phyloP scores from a whole-genome alignment of 208 protist species.

The Crithidia bombi region DNA sequence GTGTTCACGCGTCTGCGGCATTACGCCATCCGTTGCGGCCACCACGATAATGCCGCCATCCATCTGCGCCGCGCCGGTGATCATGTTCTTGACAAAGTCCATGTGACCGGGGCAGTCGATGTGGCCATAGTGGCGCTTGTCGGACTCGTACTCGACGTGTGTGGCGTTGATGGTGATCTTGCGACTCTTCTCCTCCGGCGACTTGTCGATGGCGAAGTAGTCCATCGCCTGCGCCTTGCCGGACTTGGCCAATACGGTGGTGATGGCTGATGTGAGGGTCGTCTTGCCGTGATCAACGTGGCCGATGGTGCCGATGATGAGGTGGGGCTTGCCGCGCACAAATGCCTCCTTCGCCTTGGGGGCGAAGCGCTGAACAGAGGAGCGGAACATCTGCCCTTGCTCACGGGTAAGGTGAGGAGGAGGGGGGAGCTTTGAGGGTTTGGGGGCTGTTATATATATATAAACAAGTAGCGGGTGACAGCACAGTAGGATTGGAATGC shows the following conservation, averaged over 20 bases:
- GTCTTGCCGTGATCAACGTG: conserved; percentile 99
- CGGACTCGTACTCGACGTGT: conserved; percentile 98
- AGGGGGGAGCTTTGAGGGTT: too few species aligned
- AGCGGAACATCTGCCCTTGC: conserved; percentile 33
- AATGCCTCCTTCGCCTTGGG: conserved; percentile 87
- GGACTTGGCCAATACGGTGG: conserved; percentile 92
- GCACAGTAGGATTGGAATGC: too few species aligned
- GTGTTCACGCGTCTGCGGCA: conserved; percentile 99
- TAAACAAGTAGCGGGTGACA: too few species aligned
- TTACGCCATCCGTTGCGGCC: conserved; percentile 95
- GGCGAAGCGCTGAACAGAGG: conserved; percentile 28
- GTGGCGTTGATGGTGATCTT: conserved; percentile 99
- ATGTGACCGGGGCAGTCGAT: conserved; percentile 99
- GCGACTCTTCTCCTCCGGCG: conserved; percentile 98
- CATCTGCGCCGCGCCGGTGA: conserved; percentile 98
- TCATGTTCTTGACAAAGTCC: conserved; percentile 99
- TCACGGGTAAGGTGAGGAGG: too few species aligned
- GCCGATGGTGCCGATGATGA: conserved; percentile 99
- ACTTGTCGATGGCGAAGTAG: conserved; percentile 99
- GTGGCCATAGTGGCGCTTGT: conserved; percentile 98
- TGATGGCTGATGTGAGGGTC: conserved; percentile 98
- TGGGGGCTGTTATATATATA: too few species aligned
- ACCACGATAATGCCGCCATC: conserved; percentile 93
- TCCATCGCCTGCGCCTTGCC: conserved; percentile 84
- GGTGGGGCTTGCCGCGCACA: conserved; percentile 95